A percentile compares a stretch with the other conserved stretches of the same genome.
Conservation (phyloP, 2,329 filamentous ascomycete species). For the Fusarium citri region DNA sequence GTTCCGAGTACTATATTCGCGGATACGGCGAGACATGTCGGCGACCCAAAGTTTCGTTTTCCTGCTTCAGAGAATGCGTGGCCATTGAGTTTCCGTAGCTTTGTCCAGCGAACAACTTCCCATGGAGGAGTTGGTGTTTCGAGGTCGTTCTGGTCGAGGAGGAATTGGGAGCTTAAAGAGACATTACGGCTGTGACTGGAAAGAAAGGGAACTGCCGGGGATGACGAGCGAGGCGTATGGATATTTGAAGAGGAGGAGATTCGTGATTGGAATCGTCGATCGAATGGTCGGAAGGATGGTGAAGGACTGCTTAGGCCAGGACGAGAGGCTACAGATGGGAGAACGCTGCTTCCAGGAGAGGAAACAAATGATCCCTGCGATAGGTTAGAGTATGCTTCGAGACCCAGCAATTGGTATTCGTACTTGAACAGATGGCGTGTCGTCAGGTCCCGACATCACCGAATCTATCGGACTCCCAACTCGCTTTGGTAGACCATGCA, state of each 20-base stretch:
- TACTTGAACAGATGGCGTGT: constrained; percentile 86
- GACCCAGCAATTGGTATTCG: constrained; percentile 37
- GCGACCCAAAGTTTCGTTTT: constrained; percentile 89
- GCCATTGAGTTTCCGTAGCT: constrained; percentile 85
- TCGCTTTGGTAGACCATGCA: constrained; percentile 64
- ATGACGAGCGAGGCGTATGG: constrained; percentile 74
- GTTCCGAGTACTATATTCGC: constrained; percentile 92
- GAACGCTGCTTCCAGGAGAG: constrained; percentile 79
- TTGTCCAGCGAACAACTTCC: constrained; percentile 98
- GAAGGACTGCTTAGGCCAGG: constrained; percentile 76
- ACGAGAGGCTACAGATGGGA: constrained; percentile 76
- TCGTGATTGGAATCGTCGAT: constrained; percentile 91
- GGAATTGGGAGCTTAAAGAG: constrained; percentile 78
- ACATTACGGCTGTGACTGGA: constrained; percentile 82
- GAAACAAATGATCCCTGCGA: constrained; percentile 70
- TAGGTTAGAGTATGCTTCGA: constrained; percentile 43
- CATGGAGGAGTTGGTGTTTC: constrained; percentile 85
- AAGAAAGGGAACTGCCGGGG: constrained; percentile 82
- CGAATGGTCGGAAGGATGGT: constrained; percentile 90
- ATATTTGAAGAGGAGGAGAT: constrained; percentile 67
- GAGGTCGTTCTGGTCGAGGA: constrained; percentile 70
- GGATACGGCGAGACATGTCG: constrained; percentile 89
- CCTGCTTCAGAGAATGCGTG: constrained; percentile 94
- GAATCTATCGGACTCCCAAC: constrained; percentile 77
- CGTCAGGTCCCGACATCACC: constrained; percentile 79